Evolutionary conservation across 1,284 basidiomycete species (phyloP), one percentile per base, ranked within the genome.

Genomic region (Inonotus hispidus): DNA sequence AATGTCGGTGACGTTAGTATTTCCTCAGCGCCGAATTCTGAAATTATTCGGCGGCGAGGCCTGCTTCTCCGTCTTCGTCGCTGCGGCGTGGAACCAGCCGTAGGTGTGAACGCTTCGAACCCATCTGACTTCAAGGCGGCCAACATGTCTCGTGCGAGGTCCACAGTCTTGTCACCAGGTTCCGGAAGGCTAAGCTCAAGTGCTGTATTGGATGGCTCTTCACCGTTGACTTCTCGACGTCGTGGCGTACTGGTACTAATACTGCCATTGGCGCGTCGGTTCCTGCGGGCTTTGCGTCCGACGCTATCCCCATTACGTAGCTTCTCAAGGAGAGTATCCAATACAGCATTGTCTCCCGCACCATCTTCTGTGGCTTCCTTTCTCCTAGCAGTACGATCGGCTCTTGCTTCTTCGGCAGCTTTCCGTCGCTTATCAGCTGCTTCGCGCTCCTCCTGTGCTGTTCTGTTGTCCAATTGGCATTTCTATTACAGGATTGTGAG

Each of bases 391-490:
- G 79, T 77, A 56, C 82, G 81, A 55, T 74, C 79, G n/a, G 79
- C 75, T 68, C 77, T 82, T n/a, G 75, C 75, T 64, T 87, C 84
- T 66, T 90, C 86, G 53, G 81, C 78, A 3, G 81, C 81, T 66
- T 82, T 82, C 64, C 79, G 84, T 50, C 90, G 83, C 70, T 82
- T 88, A 72, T 90, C 83, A 54, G 77, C 68, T 0, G 85, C 84
- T 27, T 77, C 69, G 57, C 80, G 82, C 67, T 90, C 87, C 64
- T 92, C 87, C 0, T 83, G 84, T 23, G 81, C 77, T 0, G 80
- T 79, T 67, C 82, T 80, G 69, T 95, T 95, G 53, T 94, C 90
- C 19, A 72, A 66, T 71, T 89, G 88, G 72, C 91, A 95, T 89
- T 93, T 93, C 92, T 95, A 13, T n/a, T 27, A 39, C 64, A 56